These are phyloP conservation scores for Trapa incisa DNA, from an alignment of 345 rosid genomes.

Conservation along the genomic window DNA sequence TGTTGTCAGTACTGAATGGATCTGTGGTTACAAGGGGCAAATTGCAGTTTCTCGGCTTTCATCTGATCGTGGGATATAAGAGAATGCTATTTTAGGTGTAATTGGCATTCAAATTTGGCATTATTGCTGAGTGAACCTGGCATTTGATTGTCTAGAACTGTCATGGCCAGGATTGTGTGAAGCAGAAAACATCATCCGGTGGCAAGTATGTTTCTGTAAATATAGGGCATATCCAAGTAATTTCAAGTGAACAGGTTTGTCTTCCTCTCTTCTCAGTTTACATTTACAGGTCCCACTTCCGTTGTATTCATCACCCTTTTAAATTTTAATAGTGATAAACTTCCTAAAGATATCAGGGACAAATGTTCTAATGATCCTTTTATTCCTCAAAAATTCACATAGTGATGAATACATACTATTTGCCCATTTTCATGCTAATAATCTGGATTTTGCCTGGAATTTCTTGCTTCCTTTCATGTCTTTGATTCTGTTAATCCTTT, in stretches of 20 bases:
- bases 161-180: slow-evolving; percentile 51
- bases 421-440: not conserved
- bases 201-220: slow-evolving; percentile 90
- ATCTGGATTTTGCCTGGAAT: not conserved
- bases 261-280: not conserved
- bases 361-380: not conserved
- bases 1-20: not conserved
- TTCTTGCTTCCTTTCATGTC: not conserved
- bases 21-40: not conserved
- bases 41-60: too few species aligned
- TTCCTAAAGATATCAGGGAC: not conserved
- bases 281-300: not conserved
- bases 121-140: not conserved
- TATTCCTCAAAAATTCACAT: not conserved
- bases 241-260: slow-evolving; percentile 78
- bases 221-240: slow-evolving; percentile 74
- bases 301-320: too few species aligned
- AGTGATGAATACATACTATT: not conserved
- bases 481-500: not conserved
- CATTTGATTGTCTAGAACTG: not conserved
- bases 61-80: not conserved
- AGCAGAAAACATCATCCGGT: slow-evolving; percentile 68
- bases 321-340: not conserved
- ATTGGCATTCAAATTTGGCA: not conserved
- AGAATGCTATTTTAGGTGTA: not conserved